phyloP scores from a whole-genome alignment of 148 eudicot genomes.

The Amaranthus palmeri region DNA sequence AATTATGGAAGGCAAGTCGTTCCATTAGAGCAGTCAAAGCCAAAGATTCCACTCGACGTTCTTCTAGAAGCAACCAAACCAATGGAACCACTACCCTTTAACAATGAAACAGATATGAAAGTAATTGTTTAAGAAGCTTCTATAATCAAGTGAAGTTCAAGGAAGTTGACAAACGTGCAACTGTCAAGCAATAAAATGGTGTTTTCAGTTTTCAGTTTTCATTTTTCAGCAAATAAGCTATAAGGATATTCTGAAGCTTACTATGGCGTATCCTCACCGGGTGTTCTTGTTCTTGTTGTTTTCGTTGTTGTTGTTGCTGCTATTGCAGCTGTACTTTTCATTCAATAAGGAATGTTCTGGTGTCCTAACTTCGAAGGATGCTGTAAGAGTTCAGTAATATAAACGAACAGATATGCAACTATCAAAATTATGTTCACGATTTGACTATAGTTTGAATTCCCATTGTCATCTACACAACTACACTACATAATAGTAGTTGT shows the following conservation, averaged over 20 bases:
- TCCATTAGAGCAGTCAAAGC: conserved; percentile 48
- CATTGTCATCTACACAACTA: neutral
- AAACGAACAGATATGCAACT: neutral
- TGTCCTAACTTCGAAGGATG: neutral
- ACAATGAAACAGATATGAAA: conserved; percentile 58
- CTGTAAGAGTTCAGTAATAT: neutral
- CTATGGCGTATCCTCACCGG: conserved; percentile 4
- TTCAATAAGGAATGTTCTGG: conserved; percentile 1
- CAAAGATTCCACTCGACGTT: conserved; percentile 41
- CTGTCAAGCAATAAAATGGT: conserved; percentile 5
- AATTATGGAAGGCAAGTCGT: conserved; percentile 29
- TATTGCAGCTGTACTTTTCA: neutral
- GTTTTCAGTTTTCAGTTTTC: neutral
- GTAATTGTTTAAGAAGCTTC: conserved; percentile 27
- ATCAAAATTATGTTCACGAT: neutral
- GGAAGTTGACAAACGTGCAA: neutral
- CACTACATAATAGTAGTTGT: conserved; percentile 17
- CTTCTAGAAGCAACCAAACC: conserved; percentile 57
- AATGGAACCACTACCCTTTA: conserved; percentile 45
- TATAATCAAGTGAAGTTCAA: conserved; percentile 14
- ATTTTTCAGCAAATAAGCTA: neutral
- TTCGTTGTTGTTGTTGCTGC: neutral
- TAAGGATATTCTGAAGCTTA: conserved; percentile 3
- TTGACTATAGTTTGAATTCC: neutral
- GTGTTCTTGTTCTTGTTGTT: neutral